Conservation (phyloP, 1,284 basidiomycete genomes). For the Puccinia polysora region DNA sequence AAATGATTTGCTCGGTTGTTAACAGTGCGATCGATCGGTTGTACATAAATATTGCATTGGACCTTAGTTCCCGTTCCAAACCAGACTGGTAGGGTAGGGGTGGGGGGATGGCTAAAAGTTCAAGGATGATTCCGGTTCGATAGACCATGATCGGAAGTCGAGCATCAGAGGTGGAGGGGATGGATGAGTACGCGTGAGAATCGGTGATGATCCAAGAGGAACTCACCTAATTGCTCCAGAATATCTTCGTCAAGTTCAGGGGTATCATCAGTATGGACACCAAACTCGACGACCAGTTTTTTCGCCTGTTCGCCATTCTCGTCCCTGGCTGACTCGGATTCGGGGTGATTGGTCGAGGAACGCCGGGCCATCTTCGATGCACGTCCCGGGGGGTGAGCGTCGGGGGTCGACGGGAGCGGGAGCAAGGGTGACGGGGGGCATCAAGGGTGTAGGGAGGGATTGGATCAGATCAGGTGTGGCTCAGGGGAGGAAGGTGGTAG, state of each 20-base stretch:
- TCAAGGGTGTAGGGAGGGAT: neutral
- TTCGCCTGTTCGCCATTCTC: neutral
- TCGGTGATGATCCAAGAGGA: neutral
- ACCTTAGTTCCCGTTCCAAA: constrained; percentile 19
- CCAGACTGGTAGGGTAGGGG: constrained; percentile 19
- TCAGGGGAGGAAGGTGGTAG: neutral
- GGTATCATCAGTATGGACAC: neutral
- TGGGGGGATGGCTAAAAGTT: constrained; percentile 22
- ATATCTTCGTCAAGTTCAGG: constrained; percentile 8
- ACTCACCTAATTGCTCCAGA: constrained; percentile 5
- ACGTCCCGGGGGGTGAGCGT: neutral
- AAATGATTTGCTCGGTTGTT: constrained; percentile 29
- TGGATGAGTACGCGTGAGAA: neutral
- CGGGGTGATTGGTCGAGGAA: neutral
- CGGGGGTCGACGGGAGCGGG: neutral
- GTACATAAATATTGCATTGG: constrained; percentile 33
- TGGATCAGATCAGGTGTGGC: neutral
- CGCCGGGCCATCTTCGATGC: constrained; percentile 14
- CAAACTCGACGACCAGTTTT: constrained; percentile 10
- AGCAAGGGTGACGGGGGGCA: neutral
- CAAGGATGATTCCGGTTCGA: no score
- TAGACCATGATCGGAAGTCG: neutral
- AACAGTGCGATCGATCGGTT: constrained; percentile 36
- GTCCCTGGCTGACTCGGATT: neutral
- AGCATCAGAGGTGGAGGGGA: neutral